Evolutionary conservation across 2,329 filamentous ascomycete species (phyloP), one percentile per base, ranked within the genome.

Genomic region (Colletotrichum cordylinicola): DNA sequence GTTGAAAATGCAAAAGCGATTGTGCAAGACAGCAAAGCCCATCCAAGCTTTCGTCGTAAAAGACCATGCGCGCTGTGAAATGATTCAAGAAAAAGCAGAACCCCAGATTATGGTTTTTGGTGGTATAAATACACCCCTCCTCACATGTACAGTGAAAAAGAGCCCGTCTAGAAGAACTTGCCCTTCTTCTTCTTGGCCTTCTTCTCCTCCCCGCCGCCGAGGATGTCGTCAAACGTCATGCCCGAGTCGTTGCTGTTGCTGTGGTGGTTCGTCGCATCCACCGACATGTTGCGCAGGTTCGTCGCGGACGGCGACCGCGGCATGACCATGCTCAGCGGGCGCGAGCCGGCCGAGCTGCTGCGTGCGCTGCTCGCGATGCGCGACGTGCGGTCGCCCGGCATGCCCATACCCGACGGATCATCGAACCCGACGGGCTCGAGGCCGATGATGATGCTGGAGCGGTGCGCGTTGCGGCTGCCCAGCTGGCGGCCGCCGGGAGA

Each of bases 151-250:
- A 52, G 12, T 12, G 15, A 61, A 52, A n/a, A 27, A 27, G 13
- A 24, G 15, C 29, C 60, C n/a, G 27, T 9, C 52, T 79, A 86
- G 77, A 86, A 87, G 78, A 86, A 87, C 64, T 85, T 82, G 65
- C 82, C 82, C 82, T 85, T 87, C 80, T 86, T 87, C 83, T 86
- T 86, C 43, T 80, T 73, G 39, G 80, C 70, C 76, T 83, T 83
- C 77, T 83, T 82, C 10, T 79, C 78, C 56, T 83, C 79, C n/a
- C 79, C 75, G 35, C 81, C 81, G 10, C 84, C 84, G 29, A 89
- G 80, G 43, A 89, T 89, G 65, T 89, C 88, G 77, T 89, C 88
- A 79, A 89, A 89, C 0, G 88, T 89, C 33, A 84, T 83, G 4
- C 39, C 39, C 3, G 39, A 48, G 39, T 48, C 39, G 85, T 83